phyloP scores from a whole-genome alignment of 192 early-diverging fungal genomes.

The Chytriomyces sp. region DNA sequence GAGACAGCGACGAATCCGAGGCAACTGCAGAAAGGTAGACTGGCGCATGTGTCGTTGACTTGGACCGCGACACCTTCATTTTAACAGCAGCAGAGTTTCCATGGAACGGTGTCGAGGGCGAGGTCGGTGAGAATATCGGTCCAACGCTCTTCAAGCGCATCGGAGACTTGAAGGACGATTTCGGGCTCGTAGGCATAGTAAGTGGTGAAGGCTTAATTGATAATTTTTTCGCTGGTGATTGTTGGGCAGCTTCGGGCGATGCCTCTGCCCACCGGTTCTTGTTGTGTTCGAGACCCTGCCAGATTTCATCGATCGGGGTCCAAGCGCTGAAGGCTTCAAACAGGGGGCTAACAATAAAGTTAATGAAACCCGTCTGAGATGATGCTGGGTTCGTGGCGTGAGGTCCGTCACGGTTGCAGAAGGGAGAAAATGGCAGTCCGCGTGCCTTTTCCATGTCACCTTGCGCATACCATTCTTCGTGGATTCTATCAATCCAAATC shows the following conservation, averaged over 20 bases:
- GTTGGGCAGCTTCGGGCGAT: neutral
- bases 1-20: neutral
- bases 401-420: slow-evolving; percentile 59
- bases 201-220: slow-evolving; percentile 3
- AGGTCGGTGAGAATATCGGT: slow-evolving; percentile 1
- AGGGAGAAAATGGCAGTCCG: slow-evolving; percentile 64
- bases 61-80: slow-evolving; percentile 26
- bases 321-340: slow-evolving; percentile 54
- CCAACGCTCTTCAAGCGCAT: neutral
- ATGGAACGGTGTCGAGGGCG: neutral
- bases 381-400: slow-evolving; percentile 40
- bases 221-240: neutral
- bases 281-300: slow-evolving; percentile 43
- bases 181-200: neutral
- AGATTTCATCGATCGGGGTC: slow-evolving; percentile 43
- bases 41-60: slow-evolving; percentile 25
- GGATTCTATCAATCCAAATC: slow-evolving; percentile 60
- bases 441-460: slow-evolving; percentile 58
- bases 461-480: slow-evolving; percentile 59
- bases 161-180: neutral
- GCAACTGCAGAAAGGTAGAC: slow-evolving; percentile 4
- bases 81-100: neutral
- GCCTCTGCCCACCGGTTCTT: slow-evolving; percentile 32
- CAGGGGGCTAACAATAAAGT: slow-evolving; percentile 61
- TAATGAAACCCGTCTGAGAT: slow-evolving; percentile 58